Evolutionary conservation across 208 protist species (phyloP).

Genomic region (Trichomonas gallinae): DNA sequence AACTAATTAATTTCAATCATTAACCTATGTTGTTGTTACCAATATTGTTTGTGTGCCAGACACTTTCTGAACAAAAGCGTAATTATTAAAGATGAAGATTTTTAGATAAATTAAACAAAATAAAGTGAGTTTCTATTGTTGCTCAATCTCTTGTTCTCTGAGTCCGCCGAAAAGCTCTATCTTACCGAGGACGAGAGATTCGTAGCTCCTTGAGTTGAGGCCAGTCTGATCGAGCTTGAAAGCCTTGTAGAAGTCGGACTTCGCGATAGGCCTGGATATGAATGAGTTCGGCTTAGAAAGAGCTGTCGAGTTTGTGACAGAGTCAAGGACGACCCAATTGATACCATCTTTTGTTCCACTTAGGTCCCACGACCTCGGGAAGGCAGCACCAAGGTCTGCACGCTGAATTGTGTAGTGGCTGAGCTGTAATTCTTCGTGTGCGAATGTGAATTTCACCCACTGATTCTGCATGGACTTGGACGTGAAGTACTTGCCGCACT

Average conservation of each 20-base stretch:
- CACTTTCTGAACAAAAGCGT: too few relatives aligned
- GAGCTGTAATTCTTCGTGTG: not conserved
- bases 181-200: not conserved
- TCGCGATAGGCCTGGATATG: not conserved
- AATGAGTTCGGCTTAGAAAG: not conserved
- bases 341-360: not conserved
- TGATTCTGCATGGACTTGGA: not conserved
- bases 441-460: not conserved
- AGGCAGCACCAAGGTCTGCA: not conserved
- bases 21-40: too few relatives aligned
- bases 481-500: not conserved
- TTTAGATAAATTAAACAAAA: not conserved
- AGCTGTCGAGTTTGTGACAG: not conserved
- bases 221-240: not conserved
- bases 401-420: not conserved
- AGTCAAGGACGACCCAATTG: not conserved
- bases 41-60: too few relatives aligned
- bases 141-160: not conserved
- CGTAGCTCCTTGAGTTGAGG: not conserved
- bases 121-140: not conserved
- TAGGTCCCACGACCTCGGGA: not conserved
- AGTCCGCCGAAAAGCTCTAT: not conserved
- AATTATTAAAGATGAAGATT: too few relatives aligned
- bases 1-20: too few relatives aligned
- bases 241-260: not conserved